These are phyloP conservation scores for Tremella fuciformis DNA, from an alignment of 768 basidiomycete genomes.

Conservation along the genomic window DNA sequence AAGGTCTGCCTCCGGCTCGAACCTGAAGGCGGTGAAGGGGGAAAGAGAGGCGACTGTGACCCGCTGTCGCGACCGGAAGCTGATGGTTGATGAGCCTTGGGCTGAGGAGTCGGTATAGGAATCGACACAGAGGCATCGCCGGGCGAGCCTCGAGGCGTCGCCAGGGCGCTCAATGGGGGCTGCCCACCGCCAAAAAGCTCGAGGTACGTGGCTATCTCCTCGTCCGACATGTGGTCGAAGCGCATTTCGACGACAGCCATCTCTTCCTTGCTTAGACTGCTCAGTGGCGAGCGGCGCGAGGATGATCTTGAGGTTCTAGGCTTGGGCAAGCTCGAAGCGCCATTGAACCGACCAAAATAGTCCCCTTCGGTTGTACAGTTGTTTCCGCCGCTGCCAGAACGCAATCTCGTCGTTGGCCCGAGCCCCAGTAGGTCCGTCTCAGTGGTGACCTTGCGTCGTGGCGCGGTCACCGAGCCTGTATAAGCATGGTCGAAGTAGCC, in stretches of 20 bases:
- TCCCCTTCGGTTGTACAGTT: not conserved
- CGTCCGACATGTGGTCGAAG: constrained; percentile 37
- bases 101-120: not conserved
- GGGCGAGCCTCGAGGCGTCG: not conserved
- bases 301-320: not conserved
- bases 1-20: not conserved
- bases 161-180: not conserved
- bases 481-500: not conserved
- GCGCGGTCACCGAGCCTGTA: not conserved
- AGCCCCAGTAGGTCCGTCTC: constrained; percentile 4
- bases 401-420: not conserved
- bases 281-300: not conserved
- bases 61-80: not conserved
- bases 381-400: not conserved
- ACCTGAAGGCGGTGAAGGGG: constrained; percentile 35
- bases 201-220: constrained; percentile 20
- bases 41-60: constrained; percentile 28
- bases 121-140: too few relatives aligned
- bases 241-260: constrained; percentile 26
- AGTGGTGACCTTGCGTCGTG: not conserved
- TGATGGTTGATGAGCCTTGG: not conserved
- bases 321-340: not conserved
- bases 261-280: constrained; percentile 30
- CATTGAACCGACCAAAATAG: not conserved
- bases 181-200: not conserved